A percentile compares a stretch with the other conserved stretches of the same genome.
These are phyloP conservation scores for Diutina siamensis DNA, from an alignment of 1,139 yeast genomes.

Conservation along the genomic window DNA sequence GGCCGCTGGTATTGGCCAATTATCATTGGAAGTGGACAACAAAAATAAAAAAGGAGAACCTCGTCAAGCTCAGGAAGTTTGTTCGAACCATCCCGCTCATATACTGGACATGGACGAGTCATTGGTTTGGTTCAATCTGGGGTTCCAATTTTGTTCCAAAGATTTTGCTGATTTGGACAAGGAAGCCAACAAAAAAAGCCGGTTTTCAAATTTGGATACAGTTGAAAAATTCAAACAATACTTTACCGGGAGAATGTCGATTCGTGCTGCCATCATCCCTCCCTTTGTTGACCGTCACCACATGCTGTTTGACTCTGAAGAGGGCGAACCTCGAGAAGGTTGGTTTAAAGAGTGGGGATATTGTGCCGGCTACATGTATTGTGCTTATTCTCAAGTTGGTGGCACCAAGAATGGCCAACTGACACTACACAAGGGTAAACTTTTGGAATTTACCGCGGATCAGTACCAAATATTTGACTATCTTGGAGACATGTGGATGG, in stretches of 20 bases:
- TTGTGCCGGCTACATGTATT: slow-evolving; percentile 28
- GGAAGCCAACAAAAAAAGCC: slow-evolving; percentile 8
- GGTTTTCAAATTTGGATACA: slow-evolving; percentile 10
- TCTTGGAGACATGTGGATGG: slow-evolving; percentile 6
- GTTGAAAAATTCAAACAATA: slow-evolving; percentile 17
- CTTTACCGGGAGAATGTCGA: slow-evolving; percentile 15
- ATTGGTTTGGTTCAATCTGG: slow-evolving; percentile 11
- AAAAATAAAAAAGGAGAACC: background rate
- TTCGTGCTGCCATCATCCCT: slow-evolving; percentile 23
- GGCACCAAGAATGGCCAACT: slow-evolving; percentile 8
- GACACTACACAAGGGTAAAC: background rate
- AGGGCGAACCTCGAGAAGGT: slow-evolving; percentile 20
- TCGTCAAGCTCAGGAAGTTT: slow-evolving; percentile 15
- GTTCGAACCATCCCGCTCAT: slow-evolving; percentile 31
- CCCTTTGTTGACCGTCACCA: slow-evolving; percentile 13
- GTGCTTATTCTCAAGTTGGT: slow-evolving; percentile 26
- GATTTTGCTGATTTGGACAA: slow-evolving; percentile 7
- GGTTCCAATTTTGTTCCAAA: slow-evolving; percentile 11
- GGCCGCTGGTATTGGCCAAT: slow-evolving; percentile 37
- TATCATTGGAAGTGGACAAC: slow-evolving; percentile 15
- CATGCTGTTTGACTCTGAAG: slow-evolving; percentile 10
- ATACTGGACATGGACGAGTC: slow-evolving; percentile 11
- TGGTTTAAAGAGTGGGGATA: slow-evolving; percentile 21
- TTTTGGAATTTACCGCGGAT: background rate
- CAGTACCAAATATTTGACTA: background rate